These are phyloP conservation scores for Gremmenia infestans DNA, from an alignment of 2,329 filamentous ascomycete species.

Conservation along the genomic window DNA sequence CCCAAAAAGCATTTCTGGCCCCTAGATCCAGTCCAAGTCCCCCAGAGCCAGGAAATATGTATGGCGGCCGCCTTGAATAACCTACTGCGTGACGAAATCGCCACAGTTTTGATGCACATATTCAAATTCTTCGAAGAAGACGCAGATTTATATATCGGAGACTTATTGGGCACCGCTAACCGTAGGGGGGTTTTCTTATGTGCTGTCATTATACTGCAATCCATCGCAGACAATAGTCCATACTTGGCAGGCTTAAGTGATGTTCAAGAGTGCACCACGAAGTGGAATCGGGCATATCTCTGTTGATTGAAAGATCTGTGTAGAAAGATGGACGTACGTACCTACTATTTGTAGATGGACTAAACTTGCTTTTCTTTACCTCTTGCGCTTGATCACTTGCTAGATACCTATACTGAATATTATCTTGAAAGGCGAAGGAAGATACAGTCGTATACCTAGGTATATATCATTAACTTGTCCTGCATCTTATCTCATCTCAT, in stretches of 20 bases:
- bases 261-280: background rate
- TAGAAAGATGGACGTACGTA: too few relatives aligned
- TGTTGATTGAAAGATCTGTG: background rate
- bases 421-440: too few relatives aligned
- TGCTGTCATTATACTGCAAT: conserved; percentile 1
- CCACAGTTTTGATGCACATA: background rate
- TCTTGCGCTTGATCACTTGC: too few relatives aligned
- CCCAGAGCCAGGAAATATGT: background rate
- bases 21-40: background rate
- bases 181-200: background rate
- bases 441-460: too few relatives aligned
- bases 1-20: too few relatives aligned
- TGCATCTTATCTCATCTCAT: too few relatives aligned
- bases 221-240: background rate
- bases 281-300: background rate
- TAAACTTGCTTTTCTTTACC: too few relatives aligned
- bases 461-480: too few relatives aligned
- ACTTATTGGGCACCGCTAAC: background rate
- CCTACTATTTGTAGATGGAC: too few relatives aligned
- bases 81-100: background rate
- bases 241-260: background rate
- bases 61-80: background rate
- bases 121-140: background rate
- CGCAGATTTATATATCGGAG: background rate
- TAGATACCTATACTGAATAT: too few relatives aligned